A percentile compares a stretch with the other conserved stretches of the same genome.
phyloP scores from a whole-genome alignment of 805 yeast genomes.

The Hanseniaspora vineae region DNA sequence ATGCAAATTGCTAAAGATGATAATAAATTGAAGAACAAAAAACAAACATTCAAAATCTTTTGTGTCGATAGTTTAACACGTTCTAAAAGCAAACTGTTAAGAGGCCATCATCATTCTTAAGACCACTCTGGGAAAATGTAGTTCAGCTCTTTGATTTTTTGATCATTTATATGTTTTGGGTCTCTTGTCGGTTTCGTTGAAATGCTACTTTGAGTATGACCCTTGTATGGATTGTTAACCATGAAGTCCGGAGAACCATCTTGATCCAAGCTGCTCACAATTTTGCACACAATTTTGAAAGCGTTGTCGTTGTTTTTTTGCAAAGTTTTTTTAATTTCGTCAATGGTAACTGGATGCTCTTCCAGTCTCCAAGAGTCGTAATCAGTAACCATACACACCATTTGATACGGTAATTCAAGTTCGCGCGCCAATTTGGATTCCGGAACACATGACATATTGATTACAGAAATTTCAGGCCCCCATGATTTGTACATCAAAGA shows the following conservation, averaged over 20 bases:
- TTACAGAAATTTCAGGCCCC: slow-evolving; percentile 82
- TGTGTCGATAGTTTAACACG: too few species aligned
- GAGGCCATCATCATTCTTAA: slow-evolving; percentile 4
- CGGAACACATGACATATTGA: slow-evolving; percentile 96
- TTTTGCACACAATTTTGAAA: slow-evolving; percentile 53
- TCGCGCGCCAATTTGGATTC: slow-evolving; percentile 95
- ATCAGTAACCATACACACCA: slow-evolving; percentile 98
- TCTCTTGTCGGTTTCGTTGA: slow-evolving; percentile 38
- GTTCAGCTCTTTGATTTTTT: slow-evolving; percentile 67
- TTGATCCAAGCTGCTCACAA: slow-evolving; percentile 54
- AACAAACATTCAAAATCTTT: too few species aligned
- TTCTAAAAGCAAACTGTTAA: too few species aligned
- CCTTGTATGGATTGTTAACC: slow-evolving; percentile 48
- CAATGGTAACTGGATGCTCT: slow-evolving; percentile 97
- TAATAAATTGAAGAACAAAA: too few species aligned
- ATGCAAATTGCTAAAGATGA: too few species aligned
- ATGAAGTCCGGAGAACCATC: slow-evolving; percentile 39
- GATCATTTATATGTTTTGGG: slow-evolving; percentile 57
- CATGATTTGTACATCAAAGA: slow-evolving; percentile 55
- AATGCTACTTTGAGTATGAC: slow-evolving; percentile 69
- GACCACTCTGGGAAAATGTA: slow-evolving; percentile 87
- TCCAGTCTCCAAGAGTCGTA: slow-evolving; percentile 97
- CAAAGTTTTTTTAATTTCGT: slow-evolving; percentile 84
- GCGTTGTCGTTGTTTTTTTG: slow-evolving; percentile 84
- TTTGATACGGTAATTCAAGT: slow-evolving; percentile 93